Conservation (phyloP, 306 rosid genomes). For the Myrica gale region DNA sequence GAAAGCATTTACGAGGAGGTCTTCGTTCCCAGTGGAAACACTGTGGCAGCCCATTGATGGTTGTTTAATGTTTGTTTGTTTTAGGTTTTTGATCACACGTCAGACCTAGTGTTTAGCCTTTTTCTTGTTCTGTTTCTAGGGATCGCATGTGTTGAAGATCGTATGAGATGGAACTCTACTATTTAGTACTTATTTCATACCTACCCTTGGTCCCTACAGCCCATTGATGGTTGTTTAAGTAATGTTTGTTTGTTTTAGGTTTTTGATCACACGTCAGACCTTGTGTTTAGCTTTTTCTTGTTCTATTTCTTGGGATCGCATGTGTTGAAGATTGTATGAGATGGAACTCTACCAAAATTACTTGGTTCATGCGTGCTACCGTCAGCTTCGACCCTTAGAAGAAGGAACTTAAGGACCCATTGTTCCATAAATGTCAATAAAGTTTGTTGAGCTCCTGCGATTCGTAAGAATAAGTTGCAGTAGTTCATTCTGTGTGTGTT, state of each 20-base stretch:
- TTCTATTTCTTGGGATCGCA: too few species aligned
- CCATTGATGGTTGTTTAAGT: slow-evolving; percentile 7
- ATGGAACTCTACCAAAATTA: too few species aligned
- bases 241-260: not conserved
- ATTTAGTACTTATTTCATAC: too few species aligned
- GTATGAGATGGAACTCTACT: too few species aligned
- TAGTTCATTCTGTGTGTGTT: not conserved
- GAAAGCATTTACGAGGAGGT: slow-evolving; percentile 44
- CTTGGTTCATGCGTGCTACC: too few species aligned
- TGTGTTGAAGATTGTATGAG: too few species aligned
- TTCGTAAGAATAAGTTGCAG: not conserved
- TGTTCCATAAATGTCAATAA: not conserved
- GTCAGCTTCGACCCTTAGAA: too few species aligned
- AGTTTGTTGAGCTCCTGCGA: not conserved
- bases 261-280: not conserved
- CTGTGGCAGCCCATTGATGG: slow-evolving; percentile 25
- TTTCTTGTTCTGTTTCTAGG: too few species aligned
- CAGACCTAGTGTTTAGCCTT: too few species aligned
- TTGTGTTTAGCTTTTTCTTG: too few species aligned
- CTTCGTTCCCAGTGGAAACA: slow-evolving; percentile 24
- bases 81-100: not conserved
- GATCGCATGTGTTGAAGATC: too few species aligned
- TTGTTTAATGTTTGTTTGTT: not conserved
- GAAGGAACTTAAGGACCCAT: too few species aligned
- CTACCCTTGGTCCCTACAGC: not conserved